These are phyloP conservation scores for Camellia lanceoleosa DNA, from an alignment of 148 eudicot genomes.

Conservation along the genomic window DNA sequence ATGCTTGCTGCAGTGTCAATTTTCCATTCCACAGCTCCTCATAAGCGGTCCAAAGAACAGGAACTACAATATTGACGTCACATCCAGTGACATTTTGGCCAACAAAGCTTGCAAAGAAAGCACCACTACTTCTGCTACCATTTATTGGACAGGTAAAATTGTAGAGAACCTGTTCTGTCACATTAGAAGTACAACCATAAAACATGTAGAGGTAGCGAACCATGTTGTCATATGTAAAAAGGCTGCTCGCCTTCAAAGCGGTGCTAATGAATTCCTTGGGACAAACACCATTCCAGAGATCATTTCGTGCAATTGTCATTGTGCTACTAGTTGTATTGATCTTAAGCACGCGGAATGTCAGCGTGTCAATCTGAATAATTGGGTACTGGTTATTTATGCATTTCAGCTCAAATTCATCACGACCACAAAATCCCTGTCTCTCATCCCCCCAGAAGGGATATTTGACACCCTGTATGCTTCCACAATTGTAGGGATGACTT, in stretches of 20 bases:
- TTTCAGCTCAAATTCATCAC: conserved; percentile 14
- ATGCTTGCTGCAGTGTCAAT: not conserved
- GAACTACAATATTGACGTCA: not conserved
- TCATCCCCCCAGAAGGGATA: conserved; percentile 36
- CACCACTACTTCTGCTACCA: not conserved
- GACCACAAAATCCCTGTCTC: conserved; percentile 24
- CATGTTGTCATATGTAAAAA: not conserved
- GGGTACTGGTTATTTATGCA: conserved; percentile 9
- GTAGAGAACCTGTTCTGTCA: not conserved
- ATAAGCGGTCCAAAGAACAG: not conserved
- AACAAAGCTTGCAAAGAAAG: not conserved
- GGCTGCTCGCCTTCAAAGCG: not conserved
- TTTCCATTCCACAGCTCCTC: not conserved
- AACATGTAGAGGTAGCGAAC: not conserved
- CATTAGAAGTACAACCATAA: not conserved
- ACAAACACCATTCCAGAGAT: not conserved
- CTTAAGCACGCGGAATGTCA: not conserved
- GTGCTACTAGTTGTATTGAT: not conserved
- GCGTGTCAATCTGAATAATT: not conserved
- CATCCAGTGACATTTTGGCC: not conserved
- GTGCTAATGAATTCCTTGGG: not conserved
- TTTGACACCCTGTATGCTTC: not conserved
- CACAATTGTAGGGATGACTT: not conserved
- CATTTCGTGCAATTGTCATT: not conserved
- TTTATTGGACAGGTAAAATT: not conserved